phyloP scores from a whole-genome alignment of 2,329 filamentous ascomycete genomes.

The Thielaviopsis ethacetica region DNA sequence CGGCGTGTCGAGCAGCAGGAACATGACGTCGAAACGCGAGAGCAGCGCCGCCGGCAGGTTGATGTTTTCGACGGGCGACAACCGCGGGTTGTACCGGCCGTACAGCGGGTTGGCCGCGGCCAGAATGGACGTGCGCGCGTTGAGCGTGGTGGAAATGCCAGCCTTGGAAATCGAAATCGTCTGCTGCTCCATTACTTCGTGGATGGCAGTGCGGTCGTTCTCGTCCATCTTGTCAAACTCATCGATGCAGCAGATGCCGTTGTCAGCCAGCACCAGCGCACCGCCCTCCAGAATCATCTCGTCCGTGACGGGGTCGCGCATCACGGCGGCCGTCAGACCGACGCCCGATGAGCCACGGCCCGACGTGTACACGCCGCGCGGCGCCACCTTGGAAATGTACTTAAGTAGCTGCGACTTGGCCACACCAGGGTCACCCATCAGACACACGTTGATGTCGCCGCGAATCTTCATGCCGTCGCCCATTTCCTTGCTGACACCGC shows the following conservation, averaged over 20 bases:
- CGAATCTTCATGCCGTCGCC: slow-evolving; percentile 97
- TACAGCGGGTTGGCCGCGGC: slow-evolving; percentile 95
- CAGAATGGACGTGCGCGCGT: slow-evolving; percentile 88
- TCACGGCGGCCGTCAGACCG: slow-evolving; percentile 67
- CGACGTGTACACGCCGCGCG: slow-evolving; percentile 74
- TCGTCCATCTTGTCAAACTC: slow-evolving; percentile 88
- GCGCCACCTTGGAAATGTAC: slow-evolving; percentile 96
- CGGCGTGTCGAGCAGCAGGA: slow-evolving; percentile 90
- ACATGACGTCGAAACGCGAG: slow-evolving; percentile 92
- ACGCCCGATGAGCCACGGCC: slow-evolving; percentile 69
- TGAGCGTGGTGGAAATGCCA: slow-evolving; percentile 60
- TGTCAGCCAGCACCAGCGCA: slow-evolving; percentile 64
- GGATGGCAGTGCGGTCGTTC: slow-evolving; percentile 64
- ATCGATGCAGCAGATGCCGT: slow-evolving; percentile 74
- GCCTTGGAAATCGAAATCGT: slow-evolving; percentile 73
- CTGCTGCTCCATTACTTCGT: slow-evolving; percentile 82
- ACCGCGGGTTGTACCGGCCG: slow-evolving; percentile 91
- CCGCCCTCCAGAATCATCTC: slow-evolving; percentile 75
- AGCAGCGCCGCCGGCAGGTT: slow-evolving; percentile 94
- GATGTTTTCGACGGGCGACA: slow-evolving; percentile 97
- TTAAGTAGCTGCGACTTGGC: slow-evolving; percentile 97
- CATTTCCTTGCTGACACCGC: slow-evolving; percentile 91
- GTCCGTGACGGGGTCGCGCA: slow-evolving; percentile 69
- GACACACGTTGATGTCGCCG: slow-evolving; percentile 94
- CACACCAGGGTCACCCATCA: slow-evolving; percentile 99